Percentiles rank a stretch among this genome's conserved stretches.
These are phyloP conservation scores for Leishmania major DNA, from an alignment of 208 protist species.

Conservation along the genomic window DNA sequence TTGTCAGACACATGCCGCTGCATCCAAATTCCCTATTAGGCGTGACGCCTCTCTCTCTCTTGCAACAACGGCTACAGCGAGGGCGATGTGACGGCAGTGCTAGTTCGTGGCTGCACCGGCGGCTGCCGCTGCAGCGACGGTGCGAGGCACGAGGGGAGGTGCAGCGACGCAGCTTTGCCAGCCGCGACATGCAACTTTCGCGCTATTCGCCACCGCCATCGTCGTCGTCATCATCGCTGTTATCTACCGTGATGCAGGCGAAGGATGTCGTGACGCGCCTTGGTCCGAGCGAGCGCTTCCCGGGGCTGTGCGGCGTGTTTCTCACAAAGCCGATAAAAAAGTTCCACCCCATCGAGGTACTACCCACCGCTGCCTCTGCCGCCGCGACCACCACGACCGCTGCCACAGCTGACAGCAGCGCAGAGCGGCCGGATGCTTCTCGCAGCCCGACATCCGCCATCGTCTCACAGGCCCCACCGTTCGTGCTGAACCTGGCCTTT, in stretches of 20 bases:
- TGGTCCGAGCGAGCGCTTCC: slow-evolving; percentile 50
- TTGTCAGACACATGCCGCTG: background rate
- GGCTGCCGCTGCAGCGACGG: background rate
- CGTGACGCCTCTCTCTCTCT: background rate
- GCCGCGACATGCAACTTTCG: background rate
- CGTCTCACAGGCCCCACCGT: slow-evolving; percentile 38
- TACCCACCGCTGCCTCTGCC: slow-evolving; percentile 24
- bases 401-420: background rate
- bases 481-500: slow-evolving; percentile 56
- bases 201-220: background rate
- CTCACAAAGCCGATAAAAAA: slow-evolving; percentile 62
- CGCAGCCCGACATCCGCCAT: too few species aligned
- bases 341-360: slow-evolving; percentile 69
- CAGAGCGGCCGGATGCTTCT: background rate
- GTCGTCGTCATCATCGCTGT: background rate
- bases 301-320: slow-evolving; percentile 64
- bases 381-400: slow-evolving; percentile 1
- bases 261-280: slow-evolving; percentile 47
- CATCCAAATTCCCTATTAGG: background rate
- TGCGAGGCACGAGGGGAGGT: background rate
- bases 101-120: background rate
- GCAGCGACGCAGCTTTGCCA: slow-evolving; percentile 5
- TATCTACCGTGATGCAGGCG: background rate
- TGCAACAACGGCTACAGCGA: background rate
- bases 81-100: background rate